These are phyloP conservation scores for Pestalotiopsis sp. DNA, from an alignment of 2,329 filamentous ascomycete species.

Conservation along the genomic window DNA sequence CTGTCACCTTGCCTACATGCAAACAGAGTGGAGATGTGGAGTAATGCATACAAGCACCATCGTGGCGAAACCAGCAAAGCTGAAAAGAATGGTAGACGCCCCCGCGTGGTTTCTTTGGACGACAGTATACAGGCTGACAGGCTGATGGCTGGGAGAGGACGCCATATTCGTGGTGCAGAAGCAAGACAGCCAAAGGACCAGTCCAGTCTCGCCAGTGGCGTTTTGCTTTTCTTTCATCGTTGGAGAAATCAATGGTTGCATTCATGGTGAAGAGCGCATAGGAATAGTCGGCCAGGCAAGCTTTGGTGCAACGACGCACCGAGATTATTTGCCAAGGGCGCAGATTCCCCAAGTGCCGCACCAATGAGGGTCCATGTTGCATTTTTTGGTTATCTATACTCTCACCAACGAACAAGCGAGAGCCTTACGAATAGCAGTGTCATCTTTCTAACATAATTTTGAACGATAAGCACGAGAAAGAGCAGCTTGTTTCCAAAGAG, in stretches of 20 bases:
- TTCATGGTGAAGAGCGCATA: background rate
- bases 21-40: background rate
- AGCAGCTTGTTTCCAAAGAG: too few relatives aligned
- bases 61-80: background rate
- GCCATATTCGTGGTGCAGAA: too few relatives aligned
- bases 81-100: background rate
- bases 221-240: background rate
- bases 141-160: background rate
- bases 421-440: too few relatives aligned
- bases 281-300: background rate
- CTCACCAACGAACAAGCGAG: too few relatives aligned
- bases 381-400: too few relatives aligned
- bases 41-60: background rate
- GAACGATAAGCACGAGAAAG: too few relatives aligned
- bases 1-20: background rate
- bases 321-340: too few relatives aligned
- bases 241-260: background rate
- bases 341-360: too few relatives aligned
- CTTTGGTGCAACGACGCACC: background rate
- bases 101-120: background rate
- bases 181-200: too few relatives aligned
- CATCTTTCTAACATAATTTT: too few relatives aligned
- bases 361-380: too few relatives aligned
- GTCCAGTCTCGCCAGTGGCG: too few relatives aligned
- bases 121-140: background rate